Conservation (phyloP, 441 rosid species). For the Rhodomyrtus psidioides region DNA sequence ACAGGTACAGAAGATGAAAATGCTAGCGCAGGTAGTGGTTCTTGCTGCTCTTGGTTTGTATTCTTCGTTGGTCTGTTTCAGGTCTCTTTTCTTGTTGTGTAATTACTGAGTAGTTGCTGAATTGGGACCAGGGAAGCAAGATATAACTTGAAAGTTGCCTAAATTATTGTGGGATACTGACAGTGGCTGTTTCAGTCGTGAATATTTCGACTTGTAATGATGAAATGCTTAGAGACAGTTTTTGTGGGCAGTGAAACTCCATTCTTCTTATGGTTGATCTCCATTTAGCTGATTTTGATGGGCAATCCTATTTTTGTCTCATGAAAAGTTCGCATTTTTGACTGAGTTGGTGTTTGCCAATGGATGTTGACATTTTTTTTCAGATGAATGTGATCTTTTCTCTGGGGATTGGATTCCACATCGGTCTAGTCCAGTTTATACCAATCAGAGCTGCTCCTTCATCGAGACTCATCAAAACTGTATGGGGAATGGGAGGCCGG, state of each 20-base stretch:
- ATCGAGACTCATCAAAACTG: constrained; percentile 87
- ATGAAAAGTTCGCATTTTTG: background rate
- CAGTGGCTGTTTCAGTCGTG: background rate
- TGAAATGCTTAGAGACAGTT: background rate
- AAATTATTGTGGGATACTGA: background rate
- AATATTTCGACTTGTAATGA: background rate
- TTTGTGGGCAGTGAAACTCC: background rate
- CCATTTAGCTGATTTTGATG: background rate
- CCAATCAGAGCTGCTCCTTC: constrained; percentile 55
- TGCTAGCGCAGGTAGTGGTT: constrained; percentile 38
- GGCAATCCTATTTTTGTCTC: background rate
- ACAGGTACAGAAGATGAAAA: constrained; percentile 27
- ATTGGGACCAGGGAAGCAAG: background rate
- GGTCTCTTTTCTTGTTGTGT: background rate
- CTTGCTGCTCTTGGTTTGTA: background rate
- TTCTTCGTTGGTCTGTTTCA: background rate
- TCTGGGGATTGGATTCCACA: constrained; percentile 78
- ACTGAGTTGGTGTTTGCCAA: constrained; percentile 11
- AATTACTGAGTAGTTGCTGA: background rate
- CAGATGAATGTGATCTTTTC: constrained; percentile 64
- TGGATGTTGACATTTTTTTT: background rate
- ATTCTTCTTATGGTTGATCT: background rate
- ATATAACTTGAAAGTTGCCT: background rate
- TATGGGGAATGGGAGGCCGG: constrained; percentile 78
- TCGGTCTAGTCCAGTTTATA: constrained; percentile 62